These are phyloP conservation scores for Melastoma candidum DNA, from an alignment of 441 rosid genomes.

Conservation along the genomic window DNA sequence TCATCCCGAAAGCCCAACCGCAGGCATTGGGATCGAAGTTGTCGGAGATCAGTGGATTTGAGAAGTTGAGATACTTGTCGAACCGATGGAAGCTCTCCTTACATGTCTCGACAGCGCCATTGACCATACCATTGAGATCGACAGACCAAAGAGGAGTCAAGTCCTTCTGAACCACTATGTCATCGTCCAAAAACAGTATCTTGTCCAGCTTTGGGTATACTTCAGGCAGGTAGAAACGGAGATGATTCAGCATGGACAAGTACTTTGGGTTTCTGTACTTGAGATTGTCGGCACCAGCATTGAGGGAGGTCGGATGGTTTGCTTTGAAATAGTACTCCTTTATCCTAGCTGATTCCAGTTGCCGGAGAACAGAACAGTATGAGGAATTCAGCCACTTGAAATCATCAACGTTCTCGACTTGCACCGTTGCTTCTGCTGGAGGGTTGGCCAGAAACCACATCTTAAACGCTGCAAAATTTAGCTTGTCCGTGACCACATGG, in stretches of 20 bases:
- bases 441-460: conserved; percentile 81
- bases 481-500: conserved; percentile 87
- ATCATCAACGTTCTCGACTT: conserved; percentile 74
- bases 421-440: conserved; percentile 59
- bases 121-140: conserved; percentile 83
- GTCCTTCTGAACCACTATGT: conserved; percentile 92
- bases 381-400: conserved; percentile 95
- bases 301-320: conserved; percentile 66
- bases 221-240: conserved; percentile 94
- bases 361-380: conserved; percentile 89
- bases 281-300: conserved; percentile 76
- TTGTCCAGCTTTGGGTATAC: conserved; percentile 81
- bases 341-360: conserved; percentile 86
- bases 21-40: conserved; percentile 73
- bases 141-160: conserved; percentile 79
- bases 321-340: conserved; percentile 91
- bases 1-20: conserved; percentile 99
- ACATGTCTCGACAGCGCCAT: conserved; percentile 96
- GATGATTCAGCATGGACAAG: conserved; percentile 96
- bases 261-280: conserved; percentile 93
- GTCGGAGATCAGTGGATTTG: conserved; percentile 63
- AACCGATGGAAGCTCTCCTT: conserved; percentile 98
- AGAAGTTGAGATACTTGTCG: conserved; percentile 95
- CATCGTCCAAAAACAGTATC: conserved; percentile 88
- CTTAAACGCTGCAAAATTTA: conserved; percentile 81